These are phyloP conservation scores for Tricholoma sp. DNA, from an alignment of 768 basidiomycete species.

Conservation along the genomic window DNA sequence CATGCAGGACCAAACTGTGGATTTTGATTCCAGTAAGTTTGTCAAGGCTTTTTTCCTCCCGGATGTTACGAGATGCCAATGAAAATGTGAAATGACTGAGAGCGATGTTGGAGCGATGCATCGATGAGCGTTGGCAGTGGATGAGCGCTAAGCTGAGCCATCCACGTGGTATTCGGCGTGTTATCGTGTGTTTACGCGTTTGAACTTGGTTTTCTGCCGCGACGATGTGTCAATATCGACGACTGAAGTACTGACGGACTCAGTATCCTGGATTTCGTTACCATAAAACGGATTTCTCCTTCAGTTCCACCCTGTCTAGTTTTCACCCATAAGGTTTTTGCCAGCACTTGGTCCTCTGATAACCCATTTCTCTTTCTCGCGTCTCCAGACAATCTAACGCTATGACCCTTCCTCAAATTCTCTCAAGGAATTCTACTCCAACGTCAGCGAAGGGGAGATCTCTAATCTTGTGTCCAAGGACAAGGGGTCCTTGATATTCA, in stretches of 20 bases:
- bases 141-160: too few species aligned
- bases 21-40: too few species aligned
- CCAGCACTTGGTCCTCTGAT: slow-evolving; percentile 55
- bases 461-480: slow-evolving; percentile 29
- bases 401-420: slow-evolving; percentile 46
- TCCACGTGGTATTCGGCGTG: slow-evolving; percentile 11
- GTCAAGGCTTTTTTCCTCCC: too few species aligned
- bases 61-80: too few species aligned
- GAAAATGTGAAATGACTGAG: too few species aligned
- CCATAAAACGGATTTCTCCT: slow-evolving; percentile 40
- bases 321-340: slow-evolving; percentile 27
- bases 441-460: slow-evolving; percentile 23
- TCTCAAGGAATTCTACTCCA: slow-evolving; percentile 38
- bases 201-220: background rate
- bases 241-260: slow-evolving; percentile 42
- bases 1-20: too few species aligned
- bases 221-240: slow-evolving; percentile 55
- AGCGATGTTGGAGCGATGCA: too few species aligned
- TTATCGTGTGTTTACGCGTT: slow-evolving; percentile 16
- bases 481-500: slow-evolving; percentile 42
- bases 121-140: too few species aligned
- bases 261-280: slow-evolving; percentile 39
- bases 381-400: slow-evolving; percentile 42
- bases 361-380: slow-evolving; percentile 51
- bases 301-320: slow-evolving; percentile 35